Base-by-base conservation (phyloP, 2,329 filamentous ascomycete genomes). In the Fusarium sp. region DNA sequence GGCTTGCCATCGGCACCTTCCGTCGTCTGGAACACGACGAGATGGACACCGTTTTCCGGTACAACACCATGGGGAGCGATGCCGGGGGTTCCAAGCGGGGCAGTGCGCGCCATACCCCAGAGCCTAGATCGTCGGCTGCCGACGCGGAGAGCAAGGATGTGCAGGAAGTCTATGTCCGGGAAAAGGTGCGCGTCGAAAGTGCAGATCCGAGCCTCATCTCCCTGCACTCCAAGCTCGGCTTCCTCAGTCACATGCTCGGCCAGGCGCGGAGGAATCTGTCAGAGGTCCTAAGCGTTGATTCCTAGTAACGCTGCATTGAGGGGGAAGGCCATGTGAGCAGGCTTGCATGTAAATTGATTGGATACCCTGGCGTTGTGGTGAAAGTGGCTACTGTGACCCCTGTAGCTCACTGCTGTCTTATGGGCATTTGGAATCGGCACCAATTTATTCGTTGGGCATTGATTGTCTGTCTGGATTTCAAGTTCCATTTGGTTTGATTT, bases 141-240 rank as follows among this genome's bases (percentile, higher is more conserved):
- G 64, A 66, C 18, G 69, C 69, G 31, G 70, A 72, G 14, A 62
- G 42, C 27, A 67, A 58, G 42, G 74, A 75, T 34, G 66, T 78
- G 31, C 77, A 80, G 3, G 89, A 96, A 66, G 93, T 97, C 3
- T 90, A 89, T 69, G 95, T 98, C 49, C 89, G 90, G 71, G 95
- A 97, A 78, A 97, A 97, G 81, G 87, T 97, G 4, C 86, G 91
- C 40, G 90, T 97, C 2, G 94, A 97, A 79, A 95, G 89, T 74
- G 92, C 93, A 60, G 94, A 98, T 78, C 95, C 95, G 1, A 94
- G 89, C 73, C 78, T 97, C 69, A 89, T 97, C 77, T 91, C 92
- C 34, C 84, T 96, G 33, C 90, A 92, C 78, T 91, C 93, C 5
- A 97, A 97, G 80, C 82, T 97, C 71, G 88, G 86, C 29, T 93